phyloP scores from a whole-genome alignment of 306 rosid genomes.

The Cucumis cinereus region DNA sequence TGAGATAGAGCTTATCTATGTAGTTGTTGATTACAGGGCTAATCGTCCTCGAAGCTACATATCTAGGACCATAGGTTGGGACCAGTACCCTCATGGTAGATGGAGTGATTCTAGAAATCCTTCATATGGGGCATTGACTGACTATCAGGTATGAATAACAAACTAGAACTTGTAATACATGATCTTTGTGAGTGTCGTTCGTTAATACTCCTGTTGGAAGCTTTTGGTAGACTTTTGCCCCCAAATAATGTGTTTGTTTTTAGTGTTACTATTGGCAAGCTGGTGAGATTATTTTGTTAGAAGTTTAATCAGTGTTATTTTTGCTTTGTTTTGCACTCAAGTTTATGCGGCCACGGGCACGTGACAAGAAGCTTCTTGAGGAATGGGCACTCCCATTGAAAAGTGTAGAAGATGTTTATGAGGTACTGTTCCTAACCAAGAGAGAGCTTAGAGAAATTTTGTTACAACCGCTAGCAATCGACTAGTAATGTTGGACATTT shows the following conservation, averaged over 20 bases:
- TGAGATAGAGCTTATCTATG: slow-evolving; percentile 19
- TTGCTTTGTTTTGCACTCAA: slow-evolving; percentile 15
- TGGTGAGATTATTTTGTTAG: background rate
- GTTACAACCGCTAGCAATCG: background rate
- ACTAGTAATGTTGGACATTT: background rate
- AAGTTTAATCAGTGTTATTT: background rate
- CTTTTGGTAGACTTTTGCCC: background rate
- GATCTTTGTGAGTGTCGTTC: background rate
- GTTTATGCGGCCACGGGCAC: slow-evolving; percentile 96
- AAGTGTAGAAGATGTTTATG: slow-evolving; percentile 62
- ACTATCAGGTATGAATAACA: slow-evolving; percentile 56
- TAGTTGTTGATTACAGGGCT: slow-evolving; percentile 50
- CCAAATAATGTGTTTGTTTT: background rate
- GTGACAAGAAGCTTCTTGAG: slow-evolving; percentile 76
- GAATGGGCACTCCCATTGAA: slow-evolving; percentile 84
- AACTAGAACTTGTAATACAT: background rate
- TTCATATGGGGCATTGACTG: slow-evolving; percentile 75
- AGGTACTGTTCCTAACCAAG: slow-evolving; percentile 32
- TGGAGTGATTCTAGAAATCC: slow-evolving; percentile 90
- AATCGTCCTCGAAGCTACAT: slow-evolving; percentile 96
- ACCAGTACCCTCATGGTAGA: slow-evolving; percentile 88
- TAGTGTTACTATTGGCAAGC: background rate
- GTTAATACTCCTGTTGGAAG: background rate
- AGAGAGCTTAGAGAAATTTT: background rate
- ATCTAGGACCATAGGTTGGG: slow-evolving; percentile 95